Base-by-base conservation (phyloP, 108 stramenopile genomes). In the Nitzschia inconspicua region DNA sequence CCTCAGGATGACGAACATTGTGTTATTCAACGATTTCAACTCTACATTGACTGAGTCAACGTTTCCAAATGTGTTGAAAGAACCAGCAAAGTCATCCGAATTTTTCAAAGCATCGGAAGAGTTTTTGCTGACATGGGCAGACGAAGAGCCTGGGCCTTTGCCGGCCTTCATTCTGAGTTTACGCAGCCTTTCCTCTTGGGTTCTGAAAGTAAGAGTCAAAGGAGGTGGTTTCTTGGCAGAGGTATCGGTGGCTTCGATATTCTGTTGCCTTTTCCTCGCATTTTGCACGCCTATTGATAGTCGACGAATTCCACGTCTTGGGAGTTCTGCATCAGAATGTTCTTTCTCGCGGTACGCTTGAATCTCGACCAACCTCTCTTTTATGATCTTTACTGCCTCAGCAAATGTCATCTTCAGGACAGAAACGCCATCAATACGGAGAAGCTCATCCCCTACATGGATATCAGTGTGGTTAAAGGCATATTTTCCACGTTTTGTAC, bases 371-470 rank as follows among this genome's bases (percentile, higher is more conserved):
- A 83, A 11, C 5, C 67, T 37, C 8, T 69, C 70, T 54, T 90
- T 88, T 24, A 97, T 57, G 3, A 68, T 39, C 36, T 88, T 80
- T 92, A 98, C 96, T 30, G 82, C 74, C 26, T 92, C 89, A n/a
- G 72, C 71, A 49, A 98, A 98, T 25, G 80, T 50, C 60, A 85
- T 58, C 18, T 72, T 66, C 22, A 68, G n/a, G 0, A 95, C 81
- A 9, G 79, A 58, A 7, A 63, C 65, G 44, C 75, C 86, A 65
- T 98, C 91, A 52, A 97, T 85, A 7, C 66, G 70, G 0, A 96
- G 57, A 36, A 98, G 77, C 42, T 95, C 91, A 47, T 98, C 97
- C 0, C 97, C 97, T 16, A 89, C 88, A 51, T 78, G 80, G 16
- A 95, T 89, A 43, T 95, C 91, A 3, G 93, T 91, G 36, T 83